Evolutionary conservation across 345 rosid species (phyloP).

Genomic region (Gossypium turneri): DNA sequence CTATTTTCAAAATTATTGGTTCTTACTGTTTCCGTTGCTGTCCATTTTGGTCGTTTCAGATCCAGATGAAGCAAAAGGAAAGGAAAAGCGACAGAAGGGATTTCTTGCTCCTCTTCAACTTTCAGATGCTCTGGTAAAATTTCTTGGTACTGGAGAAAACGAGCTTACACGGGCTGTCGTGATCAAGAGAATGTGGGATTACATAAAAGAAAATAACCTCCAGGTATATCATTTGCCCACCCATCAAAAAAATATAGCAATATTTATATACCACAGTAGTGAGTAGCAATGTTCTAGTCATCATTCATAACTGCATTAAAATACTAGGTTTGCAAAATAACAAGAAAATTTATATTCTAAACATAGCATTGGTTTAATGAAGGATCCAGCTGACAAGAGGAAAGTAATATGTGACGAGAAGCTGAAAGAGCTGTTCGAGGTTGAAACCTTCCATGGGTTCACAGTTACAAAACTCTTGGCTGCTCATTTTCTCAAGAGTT

Average conservation of each 20-base stretch:
- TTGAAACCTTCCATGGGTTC: constrained; percentile 46
- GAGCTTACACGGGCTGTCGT: constrained; percentile 38
- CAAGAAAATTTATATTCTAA: background rate
- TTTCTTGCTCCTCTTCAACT: constrained; percentile 53
- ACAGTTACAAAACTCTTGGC: constrained; percentile 40
- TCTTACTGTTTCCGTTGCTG: background rate
- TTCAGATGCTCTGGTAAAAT: constrained; percentile 46
- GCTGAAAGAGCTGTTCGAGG: constrained; percentile 51
- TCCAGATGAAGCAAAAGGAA: constrained; percentile 38
- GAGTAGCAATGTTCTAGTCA: background rate
- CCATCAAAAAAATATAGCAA: background rate
- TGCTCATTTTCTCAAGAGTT: constrained; percentile 40
- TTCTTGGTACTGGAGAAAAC: constrained; percentile 51
- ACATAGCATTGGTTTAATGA: constrained; percentile 12
- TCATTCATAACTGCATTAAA: background rate
- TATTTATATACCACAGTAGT: background rate
- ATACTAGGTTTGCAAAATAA: background rate
- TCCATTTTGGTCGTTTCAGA: constrained; percentile 16
- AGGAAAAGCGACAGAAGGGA: constrained; percentile 49
- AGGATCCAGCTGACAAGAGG: constrained; percentile 58
- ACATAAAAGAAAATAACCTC: constrained; percentile 43
- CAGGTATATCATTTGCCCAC: constrained; percentile 30
- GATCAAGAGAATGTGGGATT: constrained; percentile 48
- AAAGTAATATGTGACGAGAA: constrained; percentile 43
- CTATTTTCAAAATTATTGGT: background rate